Base-by-base conservation (phyloP, 441 rosid species). In the Isatis lusitanica region DNA sequence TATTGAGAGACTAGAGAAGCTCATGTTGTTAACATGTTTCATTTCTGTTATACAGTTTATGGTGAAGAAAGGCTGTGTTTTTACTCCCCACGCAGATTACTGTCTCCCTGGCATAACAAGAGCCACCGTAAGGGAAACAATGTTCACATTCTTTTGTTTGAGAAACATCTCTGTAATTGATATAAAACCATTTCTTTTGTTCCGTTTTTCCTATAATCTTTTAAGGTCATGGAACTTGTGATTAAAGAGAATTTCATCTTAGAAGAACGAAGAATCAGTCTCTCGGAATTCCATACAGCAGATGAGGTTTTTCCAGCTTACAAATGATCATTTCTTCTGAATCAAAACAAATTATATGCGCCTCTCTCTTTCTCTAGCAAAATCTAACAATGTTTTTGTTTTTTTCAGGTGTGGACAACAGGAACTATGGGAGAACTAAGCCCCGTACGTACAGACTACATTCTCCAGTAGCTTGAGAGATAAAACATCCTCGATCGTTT, bases 51-150 rank as follows among this genome's bases (percentile, higher is more conserved):
- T 66, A 71, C 86, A 93, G 97, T 91, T 93, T 59, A 61, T 91
- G 82, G 94, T 93, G 66, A 93, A 93, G 86, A 93, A 88, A 82
- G 91, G 94, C 16, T 80, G 85, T 40, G 96, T 93, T 71, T 77
- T 83, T 70, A 91, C 94, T n/a, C 97, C 98, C 59, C 94, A 90
- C 59, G 94, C 97, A 53, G 97, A 93, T 83, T 91, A 85, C 80
- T 93, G 98, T 82, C 98, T 91, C 69, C 96, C 98, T 38, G 97
- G 98, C 42, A 88, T 91, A 74, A 93, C 96, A 36, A 82, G 93
- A 83, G 90, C 93, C 60, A 86, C 94, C 48, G 97, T 93, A 80
- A 85, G 96, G 44, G 65, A 24, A 55, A 44, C 21, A 9, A 73
- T 55, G 1, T 59, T 31, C 63, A 50, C 46, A 15, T 68, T 31